Percentiles rank a stretch among this genome's conserved stretches.
These are phyloP conservation scores for Alternaria burnsii DNA, from an alignment of 2,329 filamentous ascomycete species.

Conservation along the genomic window DNA sequence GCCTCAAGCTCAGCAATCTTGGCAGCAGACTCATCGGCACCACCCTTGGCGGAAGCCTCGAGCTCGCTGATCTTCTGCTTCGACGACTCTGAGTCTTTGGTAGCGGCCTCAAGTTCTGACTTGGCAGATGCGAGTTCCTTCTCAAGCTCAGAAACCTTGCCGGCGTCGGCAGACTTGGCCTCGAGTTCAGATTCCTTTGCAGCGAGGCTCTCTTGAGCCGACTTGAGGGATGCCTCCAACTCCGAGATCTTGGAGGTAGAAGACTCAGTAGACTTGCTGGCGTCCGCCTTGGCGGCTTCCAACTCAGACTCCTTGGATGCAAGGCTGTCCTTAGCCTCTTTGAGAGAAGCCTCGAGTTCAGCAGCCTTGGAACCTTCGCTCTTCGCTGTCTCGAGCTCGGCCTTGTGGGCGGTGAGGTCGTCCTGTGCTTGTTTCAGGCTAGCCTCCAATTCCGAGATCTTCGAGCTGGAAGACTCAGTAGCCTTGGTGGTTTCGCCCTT, in stretches of 20 bases:
- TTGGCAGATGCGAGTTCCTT: slow-evolving; percentile 24
- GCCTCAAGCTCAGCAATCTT: slow-evolving; percentile 33
- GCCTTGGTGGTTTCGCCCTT: slow-evolving; percentile 27
- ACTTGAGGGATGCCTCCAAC: slow-evolving; percentile 33
- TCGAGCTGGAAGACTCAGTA: slow-evolving; percentile 28
- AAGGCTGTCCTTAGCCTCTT: slow-evolving; percentile 20
- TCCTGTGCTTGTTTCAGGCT: slow-evolving; percentile 35
- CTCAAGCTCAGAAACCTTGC: slow-evolving; percentile 32
- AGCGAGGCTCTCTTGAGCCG: slow-evolving; percentile 31
- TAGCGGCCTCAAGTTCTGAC: slow-evolving; percentile 23
- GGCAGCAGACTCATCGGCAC: slow-evolving; percentile 20
- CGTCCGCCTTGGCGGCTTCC: slow-evolving; percentile 24
- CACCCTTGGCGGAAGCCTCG: slow-evolving; percentile 27
- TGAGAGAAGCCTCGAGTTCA: slow-evolving; percentile 28
- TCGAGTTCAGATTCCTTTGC: slow-evolving; percentile 36
- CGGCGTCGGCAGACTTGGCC: slow-evolving; percentile 24
- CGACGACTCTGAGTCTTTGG: slow-evolving; percentile 24
- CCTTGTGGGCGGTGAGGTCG: slow-evolving; percentile 32
- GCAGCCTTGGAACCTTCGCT: slow-evolving; percentile 11
- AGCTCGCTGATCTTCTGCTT: slow-evolving; percentile 33
- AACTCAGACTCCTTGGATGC: slow-evolving; percentile 27
- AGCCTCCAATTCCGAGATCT: slow-evolving; percentile 33
- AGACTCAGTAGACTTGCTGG: slow-evolving; percentile 27
- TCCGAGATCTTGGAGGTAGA: slow-evolving; percentile 32
- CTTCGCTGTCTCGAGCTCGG: slow-evolving; percentile 32